A percentile compares a stretch with the other conserved stretches of the same genome.
Conservation (phyloP, 176 grass and related monocot genomes). For the Hyparrhenia diplandra region DNA sequence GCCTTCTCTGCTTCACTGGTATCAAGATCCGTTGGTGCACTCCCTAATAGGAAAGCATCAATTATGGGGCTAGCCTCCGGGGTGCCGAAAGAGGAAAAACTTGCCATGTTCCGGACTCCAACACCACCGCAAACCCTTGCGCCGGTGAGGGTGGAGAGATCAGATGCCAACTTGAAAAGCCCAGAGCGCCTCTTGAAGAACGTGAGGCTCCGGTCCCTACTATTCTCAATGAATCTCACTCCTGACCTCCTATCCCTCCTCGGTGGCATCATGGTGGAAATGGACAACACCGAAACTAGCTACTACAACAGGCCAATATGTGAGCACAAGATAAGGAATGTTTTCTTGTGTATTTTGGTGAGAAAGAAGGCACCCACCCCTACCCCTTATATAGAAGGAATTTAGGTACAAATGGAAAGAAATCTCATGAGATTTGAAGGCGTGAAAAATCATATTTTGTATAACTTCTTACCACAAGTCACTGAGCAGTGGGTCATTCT, state of each 20-base stretch:
- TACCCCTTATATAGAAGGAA: conserved; percentile 1
- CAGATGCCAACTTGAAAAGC: background rate
- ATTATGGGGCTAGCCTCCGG: background rate
- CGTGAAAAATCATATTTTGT: too few species aligned
- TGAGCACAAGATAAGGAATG: background rate
- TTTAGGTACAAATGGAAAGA: too few species aligned
- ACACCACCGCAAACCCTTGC: background rate
- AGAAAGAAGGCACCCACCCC: background rate
- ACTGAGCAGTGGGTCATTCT: background rate
- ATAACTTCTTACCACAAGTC: background rate
- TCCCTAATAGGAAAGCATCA: background rate
- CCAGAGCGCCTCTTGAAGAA: background rate
- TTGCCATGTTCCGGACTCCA: background rate
- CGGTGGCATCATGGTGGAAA: background rate
- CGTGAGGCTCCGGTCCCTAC: background rate
- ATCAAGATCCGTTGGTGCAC: background rate
- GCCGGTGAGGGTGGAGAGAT: conserved; percentile 10
- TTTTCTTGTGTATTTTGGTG: background rate
- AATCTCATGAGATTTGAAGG: too few species aligned
- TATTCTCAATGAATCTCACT: background rate
- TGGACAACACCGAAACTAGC: background rate
- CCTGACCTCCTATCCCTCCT: conserved; percentile 6
- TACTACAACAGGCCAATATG: background rate
- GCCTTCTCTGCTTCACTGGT: background rate
- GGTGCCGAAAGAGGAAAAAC: conserved; percentile 2